These are phyloP conservation scores for Toxoplasma gondii DNA, from an alignment of 169 alveolate species.

Conservation along the genomic window DNA sequence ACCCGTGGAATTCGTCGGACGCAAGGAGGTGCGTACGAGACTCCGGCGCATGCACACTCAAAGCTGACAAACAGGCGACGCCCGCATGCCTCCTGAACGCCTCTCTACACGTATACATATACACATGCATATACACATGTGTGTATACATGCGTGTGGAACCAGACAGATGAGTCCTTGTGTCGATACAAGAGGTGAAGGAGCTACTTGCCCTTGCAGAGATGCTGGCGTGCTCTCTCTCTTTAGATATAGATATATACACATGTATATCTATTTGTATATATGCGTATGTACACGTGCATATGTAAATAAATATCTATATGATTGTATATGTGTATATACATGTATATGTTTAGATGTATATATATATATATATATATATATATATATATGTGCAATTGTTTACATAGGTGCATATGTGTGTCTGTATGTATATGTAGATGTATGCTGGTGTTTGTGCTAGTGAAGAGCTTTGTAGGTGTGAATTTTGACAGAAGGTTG, in stretches of 20 bases:
- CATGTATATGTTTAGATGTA: too few relatives aligned
- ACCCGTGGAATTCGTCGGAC: slow-evolving; percentile 16
- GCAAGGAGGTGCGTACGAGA: background rate
- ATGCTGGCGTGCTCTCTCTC: background rate
- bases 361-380: background rate
- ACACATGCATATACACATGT: background rate
- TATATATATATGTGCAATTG: background rate
- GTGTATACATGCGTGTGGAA: background rate
- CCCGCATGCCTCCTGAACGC: too few relatives aligned
- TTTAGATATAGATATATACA: background rate
- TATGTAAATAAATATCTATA: too few relatives aligned
- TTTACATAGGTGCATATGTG: background rate
- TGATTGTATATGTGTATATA: too few relatives aligned
- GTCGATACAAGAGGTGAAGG: too few relatives aligned
- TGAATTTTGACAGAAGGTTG: too few relatives aligned
- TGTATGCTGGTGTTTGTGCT: background rate
- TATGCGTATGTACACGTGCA: background rate
- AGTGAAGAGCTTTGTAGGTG: background rate
- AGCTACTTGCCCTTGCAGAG: too few relatives aligned
- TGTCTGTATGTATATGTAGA: background rate
- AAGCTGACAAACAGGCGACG: too few relatives aligned
- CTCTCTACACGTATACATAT: background rate
- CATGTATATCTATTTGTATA: background rate
- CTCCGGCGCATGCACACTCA: background rate
- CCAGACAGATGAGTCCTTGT: too few relatives aligned